Base-by-base conservation (phyloP, 108 stramenopile species). In the Nannochloropsis salina region DNA sequence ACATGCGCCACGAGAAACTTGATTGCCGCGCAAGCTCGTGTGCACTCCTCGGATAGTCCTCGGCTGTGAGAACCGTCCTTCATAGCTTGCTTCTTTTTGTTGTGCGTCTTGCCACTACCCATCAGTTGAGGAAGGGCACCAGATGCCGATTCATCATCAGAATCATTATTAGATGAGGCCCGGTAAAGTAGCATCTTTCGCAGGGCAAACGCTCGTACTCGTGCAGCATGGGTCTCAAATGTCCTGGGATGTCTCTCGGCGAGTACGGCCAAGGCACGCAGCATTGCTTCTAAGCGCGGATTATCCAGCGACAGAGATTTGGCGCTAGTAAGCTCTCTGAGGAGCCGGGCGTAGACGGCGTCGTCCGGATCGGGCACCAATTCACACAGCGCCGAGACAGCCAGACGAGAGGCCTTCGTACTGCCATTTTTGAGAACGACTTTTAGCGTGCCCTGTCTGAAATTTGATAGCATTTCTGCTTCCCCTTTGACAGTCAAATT, bases 391-490 rank as follows among this genome's bases (percentile, higher is more conserved):
- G 61, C 61, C 6, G 61, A 74, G 61, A 74, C 61, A 4, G 61
- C 61, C 61, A 74, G n/a, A 15, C 61, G 15, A 4, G 61, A n/a
- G 20, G 61, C 61, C 61, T 74, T 74, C 6, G 61, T n/a, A 74
- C 20, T n/a, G 20, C 61, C 61, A 15, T 15, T 74, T n/a, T 74
- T 74, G 20, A 74, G n/a, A 74, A 15, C 15, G n/a, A 74, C 20
- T n/a, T 74, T 74, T 74, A 74, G 61, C 61, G n/a, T n/a, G 61
- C n/a, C 61, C 61, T 74, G 61, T n/a, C 61, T 74, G 61, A 74
- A 74, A 15, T 74, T 74, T n/a, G 61, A 15, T 0, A 74, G 61
- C 61, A 74, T 74, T 6, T 74, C 61, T 74, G 61, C 61, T n/a
- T 74, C 61, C 61, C 61, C 61, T 6, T 74, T 74, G 20, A n/a